Conservation (phyloP, 352 stramenopile genomes). For the Aphanomyces astaci region DNA sequence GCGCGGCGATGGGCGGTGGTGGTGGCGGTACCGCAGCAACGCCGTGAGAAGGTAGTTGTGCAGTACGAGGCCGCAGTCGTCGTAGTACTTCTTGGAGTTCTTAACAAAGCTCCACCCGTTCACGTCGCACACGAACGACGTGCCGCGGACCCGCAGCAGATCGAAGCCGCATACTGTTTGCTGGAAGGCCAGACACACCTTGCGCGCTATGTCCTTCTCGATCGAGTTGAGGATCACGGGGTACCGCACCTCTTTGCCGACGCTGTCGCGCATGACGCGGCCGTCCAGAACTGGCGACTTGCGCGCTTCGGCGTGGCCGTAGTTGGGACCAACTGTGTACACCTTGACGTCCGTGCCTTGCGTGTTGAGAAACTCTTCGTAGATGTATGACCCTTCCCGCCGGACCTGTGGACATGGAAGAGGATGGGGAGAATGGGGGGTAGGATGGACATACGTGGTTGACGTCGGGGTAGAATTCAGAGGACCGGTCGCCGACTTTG, state of each 20-base stretch:
- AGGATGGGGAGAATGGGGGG: neutral
- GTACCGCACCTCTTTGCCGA: constrained; percentile 98
- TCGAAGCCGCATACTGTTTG: constrained; percentile 99
- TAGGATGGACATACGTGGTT: constrained; percentile 54
- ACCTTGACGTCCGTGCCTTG: constrained; percentile 99
- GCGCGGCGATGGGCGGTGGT: constrained; percentile 44
- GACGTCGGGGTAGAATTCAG: constrained; percentile 95
- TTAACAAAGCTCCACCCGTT: constrained; percentile 99
- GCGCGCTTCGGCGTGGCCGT: constrained; percentile 97
- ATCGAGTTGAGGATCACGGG: constrained; percentile 97
- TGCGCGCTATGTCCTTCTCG: constrained; percentile 98
- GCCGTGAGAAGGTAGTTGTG: constrained; percentile 83
- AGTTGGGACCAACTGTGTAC: constrained; percentile 98
- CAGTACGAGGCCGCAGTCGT: constrained; percentile 95
- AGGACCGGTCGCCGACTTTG: constrained; percentile 92
- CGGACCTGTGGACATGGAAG: constrained; percentile 48
- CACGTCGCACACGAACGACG: constrained; percentile 98
- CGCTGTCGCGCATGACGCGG: constrained; percentile 85
- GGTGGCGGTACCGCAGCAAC: constrained; percentile 70
- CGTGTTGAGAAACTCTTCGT: constrained; percentile 98
- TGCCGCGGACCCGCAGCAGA: constrained; percentile 89
- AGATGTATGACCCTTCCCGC: constrained; percentile 93
- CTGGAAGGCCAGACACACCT: constrained; percentile 92
- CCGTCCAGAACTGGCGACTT: constrained; percentile 99
- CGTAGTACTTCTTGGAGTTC: constrained; percentile 97